Evolutionary conservation across 2,329 filamentous ascomycete species (phyloP).

Genomic region (Penicillium sp.): DNA sequence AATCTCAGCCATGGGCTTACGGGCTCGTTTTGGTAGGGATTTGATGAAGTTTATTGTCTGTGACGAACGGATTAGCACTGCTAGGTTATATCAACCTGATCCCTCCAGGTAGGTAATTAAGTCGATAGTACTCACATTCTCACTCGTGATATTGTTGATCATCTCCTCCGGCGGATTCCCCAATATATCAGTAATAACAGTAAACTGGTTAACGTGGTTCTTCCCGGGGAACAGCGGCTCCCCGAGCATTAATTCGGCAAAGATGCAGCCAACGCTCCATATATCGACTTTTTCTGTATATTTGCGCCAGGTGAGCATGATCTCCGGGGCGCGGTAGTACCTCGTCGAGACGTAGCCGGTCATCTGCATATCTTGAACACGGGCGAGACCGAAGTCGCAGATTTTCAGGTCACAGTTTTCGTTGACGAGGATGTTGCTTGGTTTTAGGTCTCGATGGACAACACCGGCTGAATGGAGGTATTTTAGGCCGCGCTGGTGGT

Average conservation of each 20-base stretch:
- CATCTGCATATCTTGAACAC: constrained; percentile 98
- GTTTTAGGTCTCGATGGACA: constrained; percentile 94
- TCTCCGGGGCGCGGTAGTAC: constrained; percentile 97
- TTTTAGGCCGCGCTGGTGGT: constrained; percentile 79
- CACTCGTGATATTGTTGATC: constrained; percentile 94
- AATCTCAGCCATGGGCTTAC: constrained; percentile 78
- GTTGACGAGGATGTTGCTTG: constrained; percentile 98
- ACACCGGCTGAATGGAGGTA: constrained; percentile 98
- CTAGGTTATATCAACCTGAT: too few relatives aligned
- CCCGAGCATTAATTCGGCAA: constrained; percentile 97
- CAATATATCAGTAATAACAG: constrained; percentile 96
- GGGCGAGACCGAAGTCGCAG: constrained; percentile 94
- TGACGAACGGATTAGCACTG: not conserved
- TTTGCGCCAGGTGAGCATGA: constrained; percentile 99
- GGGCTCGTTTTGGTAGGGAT: constrained; percentile 87
- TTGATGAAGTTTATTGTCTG: constrained; percentile 95
- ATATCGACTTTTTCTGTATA: constrained; percentile 99
- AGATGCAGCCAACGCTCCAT: constrained; percentile 98
- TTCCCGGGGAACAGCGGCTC: constrained; percentile 97
- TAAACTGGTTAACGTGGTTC: constrained; percentile 99
- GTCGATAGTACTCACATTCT: constrained; percentile 65
- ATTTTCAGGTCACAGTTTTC: constrained; percentile 99
- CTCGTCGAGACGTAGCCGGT: constrained; percentile 97
- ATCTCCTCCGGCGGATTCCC: constrained; percentile 96
- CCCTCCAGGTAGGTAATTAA: too few relatives aligned